Percentiles rank a stretch among this genome's conserved stretches.
Conservation (phyloP, 2,329 filamentous ascomycete species). For the Stemphylium beticola region DNA sequence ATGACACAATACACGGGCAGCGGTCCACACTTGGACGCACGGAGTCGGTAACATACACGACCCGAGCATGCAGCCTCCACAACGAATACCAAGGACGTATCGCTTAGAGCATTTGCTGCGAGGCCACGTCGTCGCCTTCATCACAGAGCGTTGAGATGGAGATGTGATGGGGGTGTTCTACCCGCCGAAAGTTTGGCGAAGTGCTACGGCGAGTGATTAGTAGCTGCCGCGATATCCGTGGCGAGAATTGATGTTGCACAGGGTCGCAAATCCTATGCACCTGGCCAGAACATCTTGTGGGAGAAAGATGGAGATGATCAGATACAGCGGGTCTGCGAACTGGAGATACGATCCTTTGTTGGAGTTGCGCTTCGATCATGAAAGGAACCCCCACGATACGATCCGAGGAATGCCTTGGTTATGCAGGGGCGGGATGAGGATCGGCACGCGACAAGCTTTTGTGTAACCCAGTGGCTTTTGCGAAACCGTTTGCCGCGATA, state of each 20-base stretch:
- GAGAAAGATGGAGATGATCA: slow-evolving; percentile 17
- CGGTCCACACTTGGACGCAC: slow-evolving; percentile 8
- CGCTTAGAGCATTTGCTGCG: slow-evolving; percentile 8
- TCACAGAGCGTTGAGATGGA: slow-evolving; percentile 5
- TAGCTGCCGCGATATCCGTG: neutral
- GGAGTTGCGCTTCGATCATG: slow-evolving; percentile 6
- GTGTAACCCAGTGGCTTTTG: slow-evolving; percentile 7
- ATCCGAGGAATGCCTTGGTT: slow-evolving; percentile 8
- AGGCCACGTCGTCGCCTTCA: slow-evolving; percentile 14
- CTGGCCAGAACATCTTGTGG: slow-evolving; percentile 10
- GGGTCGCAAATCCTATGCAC: slow-evolving; percentile 1
- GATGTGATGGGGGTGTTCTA: slow-evolving; percentile 2
- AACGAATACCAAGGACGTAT: slow-evolving; percentile 1
- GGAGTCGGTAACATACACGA: slow-evolving; percentile 8
- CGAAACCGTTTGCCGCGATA: slow-evolving; percentile 20
- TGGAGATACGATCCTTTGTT: slow-evolving; percentile 7
- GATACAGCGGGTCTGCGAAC: slow-evolving; percentile 14
- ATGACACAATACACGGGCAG: slow-evolving; percentile 12
- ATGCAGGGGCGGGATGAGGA: slow-evolving; percentile 24
- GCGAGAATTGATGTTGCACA: slow-evolving; percentile 4
- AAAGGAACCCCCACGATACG: slow-evolving; percentile 14
- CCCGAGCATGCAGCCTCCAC: slow-evolving; percentile 10
- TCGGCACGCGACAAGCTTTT: slow-evolving; percentile 18
- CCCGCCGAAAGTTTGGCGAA: neutral
- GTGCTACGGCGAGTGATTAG: neutral